A percentile compares a stretch with the other conserved stretches of the same genome.
Conservation (phyloP, 2,329 filamentous ascomycete species). For the Penicillium hesseltinei region DNA sequence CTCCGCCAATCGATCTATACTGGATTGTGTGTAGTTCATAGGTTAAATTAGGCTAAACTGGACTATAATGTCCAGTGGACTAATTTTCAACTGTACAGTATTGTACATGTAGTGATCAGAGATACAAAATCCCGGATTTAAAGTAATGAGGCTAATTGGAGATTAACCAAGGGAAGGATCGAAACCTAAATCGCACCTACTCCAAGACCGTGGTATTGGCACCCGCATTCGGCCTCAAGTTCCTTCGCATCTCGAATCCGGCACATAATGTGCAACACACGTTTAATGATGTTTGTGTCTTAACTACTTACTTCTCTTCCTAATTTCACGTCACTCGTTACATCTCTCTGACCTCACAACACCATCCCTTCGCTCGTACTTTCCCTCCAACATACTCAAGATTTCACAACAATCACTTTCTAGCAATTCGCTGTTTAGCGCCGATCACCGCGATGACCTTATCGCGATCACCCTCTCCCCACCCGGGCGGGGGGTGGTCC, state of each 20-base stretch:
- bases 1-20: background rate
- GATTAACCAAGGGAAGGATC: background rate
- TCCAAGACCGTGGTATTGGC: background rate
- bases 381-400: background rate
- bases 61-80: background rate
- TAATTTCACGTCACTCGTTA: slow-evolving; percentile 8
- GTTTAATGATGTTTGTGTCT: background rate
- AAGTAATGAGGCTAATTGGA: background rate
- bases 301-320: slow-evolving; percentile 1
- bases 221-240: slow-evolving; percentile 1
- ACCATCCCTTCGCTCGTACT: background rate
- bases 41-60: background rate
- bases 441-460: slow-evolving; percentile 73
- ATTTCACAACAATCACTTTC: background rate
- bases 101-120: too few relatives aligned
- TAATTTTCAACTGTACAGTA: too few relatives aligned
- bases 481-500: slow-evolving; percentile 81
- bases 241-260: slow-evolving; percentile 1
- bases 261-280: background rate
- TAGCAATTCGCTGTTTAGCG: background rate
- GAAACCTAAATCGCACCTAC: background rate
- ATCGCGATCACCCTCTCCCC: slow-evolving; percentile 83
- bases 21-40: background rate
- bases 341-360: slow-evolving; percentile 19
- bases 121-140: background rate